phyloP scores from a whole-genome alignment of 345 rosid genomes.

The Ceriops tagal region DNA sequence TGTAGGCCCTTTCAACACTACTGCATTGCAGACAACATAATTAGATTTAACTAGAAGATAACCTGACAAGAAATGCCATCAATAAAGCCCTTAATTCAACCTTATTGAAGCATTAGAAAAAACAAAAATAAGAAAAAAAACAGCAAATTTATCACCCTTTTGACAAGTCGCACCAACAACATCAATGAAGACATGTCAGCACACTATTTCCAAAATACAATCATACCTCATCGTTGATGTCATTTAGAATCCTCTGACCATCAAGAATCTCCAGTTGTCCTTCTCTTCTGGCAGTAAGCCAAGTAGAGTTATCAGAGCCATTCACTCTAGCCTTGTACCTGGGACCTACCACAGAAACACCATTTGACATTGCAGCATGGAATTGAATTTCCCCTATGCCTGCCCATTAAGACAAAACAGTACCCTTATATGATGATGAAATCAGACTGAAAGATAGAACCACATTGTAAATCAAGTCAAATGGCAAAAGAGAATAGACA shows the following conservation, averaged over 20 bases:
- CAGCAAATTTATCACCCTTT: background rate
- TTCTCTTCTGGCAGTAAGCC: constrained; percentile 70
- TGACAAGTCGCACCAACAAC: no score
- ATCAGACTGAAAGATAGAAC: background rate
- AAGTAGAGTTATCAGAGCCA: constrained; percentile 25
- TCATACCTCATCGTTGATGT: constrained; percentile 52
- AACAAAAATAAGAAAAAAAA: background rate
- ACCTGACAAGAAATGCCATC: no score
- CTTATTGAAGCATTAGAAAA: no score
- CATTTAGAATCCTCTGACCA: constrained; percentile 56
- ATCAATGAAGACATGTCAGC: no score
- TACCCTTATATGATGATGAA: no score
- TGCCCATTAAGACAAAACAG: constrained; percentile 32
- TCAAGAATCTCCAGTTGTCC: constrained; percentile 57
- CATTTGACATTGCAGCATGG: constrained; percentile 57
- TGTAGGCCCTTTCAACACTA: no score
- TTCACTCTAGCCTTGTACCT: constrained; percentile 45
- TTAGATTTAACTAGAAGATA: no score
- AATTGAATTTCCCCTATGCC: constrained; percentile 59
- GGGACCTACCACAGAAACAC: constrained; percentile 59
- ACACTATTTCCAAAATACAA: background rate
- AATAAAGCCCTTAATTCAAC: no score
- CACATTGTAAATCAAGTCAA: background rate
- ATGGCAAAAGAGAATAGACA: constrained; percentile 4
- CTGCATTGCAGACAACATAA: no score